phyloP scores from a whole-genome alignment of 1,284 basidiomycete genomes.

The Ceratobasidium sp. region DNA sequence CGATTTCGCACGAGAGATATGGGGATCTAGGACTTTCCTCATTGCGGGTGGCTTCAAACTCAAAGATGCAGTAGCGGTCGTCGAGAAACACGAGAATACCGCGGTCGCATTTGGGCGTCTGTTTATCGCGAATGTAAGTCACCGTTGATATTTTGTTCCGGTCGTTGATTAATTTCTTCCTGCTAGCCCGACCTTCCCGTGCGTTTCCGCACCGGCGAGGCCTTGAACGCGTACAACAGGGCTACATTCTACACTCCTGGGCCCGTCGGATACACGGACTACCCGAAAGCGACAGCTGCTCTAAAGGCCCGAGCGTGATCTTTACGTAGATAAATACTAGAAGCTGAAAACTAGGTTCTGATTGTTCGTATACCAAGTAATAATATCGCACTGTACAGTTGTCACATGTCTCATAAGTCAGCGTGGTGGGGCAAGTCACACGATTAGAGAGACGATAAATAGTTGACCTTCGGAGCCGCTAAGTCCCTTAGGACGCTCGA shows the following conservation, averaged over 20 bases:
- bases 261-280: conserved; percentile 52
- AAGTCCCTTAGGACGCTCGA: no score
- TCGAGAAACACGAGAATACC: conserved; percentile 49
- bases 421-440: no score
- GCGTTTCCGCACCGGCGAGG: conserved; percentile 55
- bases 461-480: no score
- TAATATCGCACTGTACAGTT: no score
- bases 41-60: conserved; percentile 61
- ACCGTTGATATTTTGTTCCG: conserved; percentile 58
- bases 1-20: conserved; percentile 48
- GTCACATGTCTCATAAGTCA: no score
- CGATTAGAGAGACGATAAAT: no score
- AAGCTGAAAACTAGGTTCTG: no score
- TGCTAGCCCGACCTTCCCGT: conserved; percentile 60
- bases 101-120: conserved; percentile 59
- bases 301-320: conserved; percentile 27
- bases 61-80: conserved; percentile 51
- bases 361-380: no score
- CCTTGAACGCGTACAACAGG: conserved; percentile 57
- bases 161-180: conserved; percentile 53
- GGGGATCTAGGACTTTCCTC: conserved; percentile 60
- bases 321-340: not conserved
- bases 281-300: conserved; percentile 45
- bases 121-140: conserved; percentile 56
- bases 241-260: conserved; percentile 53